Evolutionary conservation across 257 asterid genomes (phyloP).

Genomic region (Lavandula angustifolia): DNA sequence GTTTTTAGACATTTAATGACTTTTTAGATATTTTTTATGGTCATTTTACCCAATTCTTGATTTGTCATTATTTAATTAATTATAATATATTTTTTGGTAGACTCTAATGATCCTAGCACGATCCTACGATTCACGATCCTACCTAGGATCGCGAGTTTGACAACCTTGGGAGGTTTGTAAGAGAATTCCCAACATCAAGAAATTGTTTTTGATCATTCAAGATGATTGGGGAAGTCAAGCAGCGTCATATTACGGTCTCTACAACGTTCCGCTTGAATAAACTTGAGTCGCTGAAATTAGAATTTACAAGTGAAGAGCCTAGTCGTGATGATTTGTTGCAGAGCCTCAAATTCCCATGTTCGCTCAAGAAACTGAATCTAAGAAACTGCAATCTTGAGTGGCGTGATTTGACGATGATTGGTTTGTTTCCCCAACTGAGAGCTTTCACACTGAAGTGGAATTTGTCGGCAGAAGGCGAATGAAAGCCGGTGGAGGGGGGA

Average conservation of each 20-base stretch:
- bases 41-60: too few species aligned
- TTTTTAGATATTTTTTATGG: too few species aligned
- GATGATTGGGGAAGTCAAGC: too few species aligned
- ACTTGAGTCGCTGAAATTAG: background rate
- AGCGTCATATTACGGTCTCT: background rate
- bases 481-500: background rate
- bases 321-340: background rate
- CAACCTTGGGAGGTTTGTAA: background rate
- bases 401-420: background rate
- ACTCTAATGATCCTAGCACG: too few species aligned
- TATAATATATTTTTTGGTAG: too few species aligned
- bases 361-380: slow-evolving; percentile 7
- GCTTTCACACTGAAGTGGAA: background rate
- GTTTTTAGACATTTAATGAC: too few species aligned
- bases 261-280: background rate
- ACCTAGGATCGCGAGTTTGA: too few species aligned
- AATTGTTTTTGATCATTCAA: background rate
- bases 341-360: background rate
- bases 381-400: background rate
- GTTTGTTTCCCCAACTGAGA: background rate
- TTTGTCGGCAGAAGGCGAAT: background rate
- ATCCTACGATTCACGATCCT: too few species aligned
- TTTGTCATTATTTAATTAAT: too few species aligned
- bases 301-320: background rate
- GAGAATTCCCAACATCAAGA: background rate